Evolutionary conservation across 768 basidiomycete species (phyloP), one percentile per base, ranked within the genome.

Genomic region (Infundibulicybe gibba): DNA sequence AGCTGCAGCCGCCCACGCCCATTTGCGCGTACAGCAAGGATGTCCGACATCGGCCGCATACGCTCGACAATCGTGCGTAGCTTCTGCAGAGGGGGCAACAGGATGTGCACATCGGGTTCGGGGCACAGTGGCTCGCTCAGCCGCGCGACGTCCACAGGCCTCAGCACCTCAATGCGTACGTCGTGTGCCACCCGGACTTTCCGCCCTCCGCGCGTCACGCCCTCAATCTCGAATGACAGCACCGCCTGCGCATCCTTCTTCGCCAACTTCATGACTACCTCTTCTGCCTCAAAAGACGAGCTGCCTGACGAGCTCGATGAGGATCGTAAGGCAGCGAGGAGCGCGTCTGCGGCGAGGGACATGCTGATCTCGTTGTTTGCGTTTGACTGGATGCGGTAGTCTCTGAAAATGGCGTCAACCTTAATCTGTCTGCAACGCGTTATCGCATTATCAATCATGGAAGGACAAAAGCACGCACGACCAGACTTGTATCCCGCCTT

Each of bases 401-500:
- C 73, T 2, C 72, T 75, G 65, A 92, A 90, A 9, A 92, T 58
- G 0, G 87, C 78, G 33, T 76, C 71, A 8, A 81, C 74, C 61
- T 83, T 85, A 56, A 87, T 77, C 54, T 82, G 76, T 13, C 83
- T 85, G 46, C 37, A 11, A 5, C 34, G 21, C 42, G 31, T 41
- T n/a, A 14, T 14, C 14, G 46, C n/a, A 37, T 4, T 9, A 20
- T 3, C 14, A 21, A 10, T 25, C 31, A 14, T 32, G 9, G 25
- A 11, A 20, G 9, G 47, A 43, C 39, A 9, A 14, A 32, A n/a
- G n/a, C 40, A 51, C 64, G 37, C 41, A 72, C 68, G 71, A 72
- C 92, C 92, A 94, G 43, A 94, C 89, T 61, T 94, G 91, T 3
- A 91, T 82, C 3, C 89, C 89, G 0, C 87, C 89, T 55, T 90